Evolutionary conservation across 1,284 basidiomycete species (phyloP).

Genomic region (Leccinum holopus): DNA sequence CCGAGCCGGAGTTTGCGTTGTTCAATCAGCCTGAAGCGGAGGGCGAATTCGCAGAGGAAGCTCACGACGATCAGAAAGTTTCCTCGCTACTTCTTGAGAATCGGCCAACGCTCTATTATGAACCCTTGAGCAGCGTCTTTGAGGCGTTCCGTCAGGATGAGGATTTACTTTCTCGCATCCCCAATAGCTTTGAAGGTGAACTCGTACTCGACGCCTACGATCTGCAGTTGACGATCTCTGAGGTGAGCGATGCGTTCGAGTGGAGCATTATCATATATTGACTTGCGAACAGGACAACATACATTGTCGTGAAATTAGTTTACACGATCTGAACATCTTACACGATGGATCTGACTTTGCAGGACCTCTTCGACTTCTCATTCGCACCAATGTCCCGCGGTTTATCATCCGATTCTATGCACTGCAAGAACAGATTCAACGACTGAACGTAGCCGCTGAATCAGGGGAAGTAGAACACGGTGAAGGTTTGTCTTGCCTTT

Average conservation of each 20-base stretch:
- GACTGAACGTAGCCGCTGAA: constrained; percentile 38
- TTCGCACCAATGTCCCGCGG: constrained; percentile 52
- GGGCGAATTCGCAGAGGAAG: constrained; percentile 28
- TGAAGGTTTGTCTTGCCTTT: constrained; percentile 18
- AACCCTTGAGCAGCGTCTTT: constrained; percentile 65
- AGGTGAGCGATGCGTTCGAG: constrained; percentile 46
- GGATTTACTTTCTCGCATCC: constrained; percentile 42
- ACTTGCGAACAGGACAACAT: constrained; percentile 60
- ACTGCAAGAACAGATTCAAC: constrained; percentile 57
- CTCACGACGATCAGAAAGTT: constrained; percentile 16
- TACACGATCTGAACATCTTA: constrained; percentile 70
- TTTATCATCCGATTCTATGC: constrained; percentile 67
- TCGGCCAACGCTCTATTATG: constrained; percentile 69
- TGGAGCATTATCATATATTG: neutral
- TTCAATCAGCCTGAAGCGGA: constrained; percentile 51
- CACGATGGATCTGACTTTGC: constrained; percentile 63
- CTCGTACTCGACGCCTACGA: constrained; percentile 67
- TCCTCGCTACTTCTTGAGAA: constrained; percentile 52
- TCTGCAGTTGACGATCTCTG: constrained; percentile 59
- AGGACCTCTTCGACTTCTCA: constrained; percentile 63
- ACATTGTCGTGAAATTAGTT: constrained; percentile 65
- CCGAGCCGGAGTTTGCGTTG: constrained; percentile 47
- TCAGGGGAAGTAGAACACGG: constrained; percentile 7
- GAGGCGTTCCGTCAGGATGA: constrained; percentile 65
- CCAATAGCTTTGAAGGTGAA: constrained; percentile 56